These are phyloP conservation scores for Arachis stenosperma DNA, from an alignment of 306 rosid species.

Conservation along the genomic window DNA sequence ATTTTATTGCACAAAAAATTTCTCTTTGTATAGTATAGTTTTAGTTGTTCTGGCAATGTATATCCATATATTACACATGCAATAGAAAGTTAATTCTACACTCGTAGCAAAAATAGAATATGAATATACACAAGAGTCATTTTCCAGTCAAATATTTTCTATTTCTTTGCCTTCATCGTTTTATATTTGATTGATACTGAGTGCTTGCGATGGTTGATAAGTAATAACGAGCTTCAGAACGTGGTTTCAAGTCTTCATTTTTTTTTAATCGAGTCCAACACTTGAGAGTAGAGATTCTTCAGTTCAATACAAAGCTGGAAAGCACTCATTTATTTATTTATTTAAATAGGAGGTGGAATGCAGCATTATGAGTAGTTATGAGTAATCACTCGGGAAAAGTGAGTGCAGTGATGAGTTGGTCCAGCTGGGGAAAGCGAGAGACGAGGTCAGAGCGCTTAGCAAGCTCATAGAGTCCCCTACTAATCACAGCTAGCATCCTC, in stretches of 20 bases:
- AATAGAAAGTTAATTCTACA: conserved; percentile 22
- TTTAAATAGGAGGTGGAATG: no score
- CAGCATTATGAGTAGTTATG: no score
- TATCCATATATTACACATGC: conserved; percentile 5
- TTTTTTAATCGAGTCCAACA: no score
- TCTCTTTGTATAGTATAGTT: not conserved
- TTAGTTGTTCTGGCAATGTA: no score
- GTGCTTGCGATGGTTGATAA: no score
- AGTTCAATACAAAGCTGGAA: not conserved
- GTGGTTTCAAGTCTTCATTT: no score
- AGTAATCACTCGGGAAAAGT: conserved; percentile 48
- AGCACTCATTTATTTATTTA: not conserved
- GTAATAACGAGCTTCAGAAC: no score
- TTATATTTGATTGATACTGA: no score
- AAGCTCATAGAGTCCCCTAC: conserved; percentile 79
- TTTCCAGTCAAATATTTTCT: conserved; percentile 8
- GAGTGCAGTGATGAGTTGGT: conserved; percentile 60
- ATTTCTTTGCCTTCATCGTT: not conserved
- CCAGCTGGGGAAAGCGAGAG: conserved; percentile 51
- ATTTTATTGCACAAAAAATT: conserved; percentile 30
- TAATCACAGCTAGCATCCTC: conserved; percentile 79
- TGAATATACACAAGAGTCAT: not conserved
- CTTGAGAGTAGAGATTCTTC: not conserved
- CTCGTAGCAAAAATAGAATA: not conserved
- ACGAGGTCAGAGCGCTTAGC: conserved; percentile 71